Conservation (phyloP, 441 rosid genomes). For the Hura crepitans region DNA sequence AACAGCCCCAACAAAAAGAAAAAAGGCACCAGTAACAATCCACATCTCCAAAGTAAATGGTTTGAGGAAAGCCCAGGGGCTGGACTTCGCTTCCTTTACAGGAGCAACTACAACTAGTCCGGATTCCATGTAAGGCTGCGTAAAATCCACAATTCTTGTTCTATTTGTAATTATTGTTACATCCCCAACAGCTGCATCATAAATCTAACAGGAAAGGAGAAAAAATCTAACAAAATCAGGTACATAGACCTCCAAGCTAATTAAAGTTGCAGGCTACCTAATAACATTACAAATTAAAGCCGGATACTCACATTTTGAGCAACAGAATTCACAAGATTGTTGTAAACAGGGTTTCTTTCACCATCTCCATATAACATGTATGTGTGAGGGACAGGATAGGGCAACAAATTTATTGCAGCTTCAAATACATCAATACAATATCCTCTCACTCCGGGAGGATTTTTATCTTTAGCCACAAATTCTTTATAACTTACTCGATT, state of each 20-base stretch:
- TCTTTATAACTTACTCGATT: constrained; percentile 59
- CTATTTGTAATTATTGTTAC: constrained; percentile 67
- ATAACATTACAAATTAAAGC: constrained; percentile 1
- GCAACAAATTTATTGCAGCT: constrained; percentile 73
- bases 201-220: constrained; percentile 40
- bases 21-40: constrained; percentile 76
- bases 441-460: constrained; percentile 73
- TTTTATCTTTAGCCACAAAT: constrained; percentile 48
- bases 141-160: constrained; percentile 82
- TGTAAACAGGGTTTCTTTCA: constrained; percentile 55
- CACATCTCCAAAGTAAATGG: constrained; percentile 86
- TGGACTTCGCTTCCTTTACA: constrained; percentile 57
- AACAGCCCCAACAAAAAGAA: constrained; percentile 80
- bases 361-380: constrained; percentile 67
- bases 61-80: constrained; percentile 92
- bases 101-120: constrained; percentile 88
- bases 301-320: constrained; percentile 56
- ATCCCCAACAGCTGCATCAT: constrained; percentile 88
- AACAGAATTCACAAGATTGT: constrained; percentile 49
- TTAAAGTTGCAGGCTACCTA: background rate
- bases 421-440: constrained; percentile 87
- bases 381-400: constrained; percentile 70
- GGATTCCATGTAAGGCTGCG: constrained; percentile 91
- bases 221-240: constrained; percentile 12
- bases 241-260: constrained; percentile 3